Conservation (phyloP, 139 green algal species). For the Volvox reticuliferus region DNA sequence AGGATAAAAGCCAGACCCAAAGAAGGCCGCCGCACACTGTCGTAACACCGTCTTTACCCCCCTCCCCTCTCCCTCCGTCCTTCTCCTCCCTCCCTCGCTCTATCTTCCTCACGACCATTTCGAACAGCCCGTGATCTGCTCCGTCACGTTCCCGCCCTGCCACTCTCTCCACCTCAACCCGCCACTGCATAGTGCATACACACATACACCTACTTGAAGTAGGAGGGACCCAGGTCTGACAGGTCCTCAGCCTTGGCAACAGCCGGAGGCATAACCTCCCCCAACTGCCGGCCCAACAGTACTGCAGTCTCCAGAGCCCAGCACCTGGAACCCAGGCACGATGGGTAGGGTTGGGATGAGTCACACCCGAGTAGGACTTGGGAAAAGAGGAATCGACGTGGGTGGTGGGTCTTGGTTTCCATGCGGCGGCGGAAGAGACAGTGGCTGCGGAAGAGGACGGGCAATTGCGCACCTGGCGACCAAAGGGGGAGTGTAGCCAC, state of each 20-base stretch:
- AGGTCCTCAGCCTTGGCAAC: conserved; percentile 32
- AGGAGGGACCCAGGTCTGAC: conserved; percentile 33
- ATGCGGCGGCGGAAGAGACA: too few relatives aligned
- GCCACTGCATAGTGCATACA: too few relatives aligned
- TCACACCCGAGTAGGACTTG: too few relatives aligned
- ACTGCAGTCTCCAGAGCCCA: conserved; percentile 46
- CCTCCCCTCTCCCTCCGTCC: too few relatives aligned
- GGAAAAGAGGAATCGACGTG: too few relatives aligned
- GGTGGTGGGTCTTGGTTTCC: too few relatives aligned
- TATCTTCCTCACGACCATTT: neutral
- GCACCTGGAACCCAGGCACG: neutral
- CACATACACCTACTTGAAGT: conserved; percentile 29
- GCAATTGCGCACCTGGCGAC: neutral
- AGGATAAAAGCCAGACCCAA: too few relatives aligned
- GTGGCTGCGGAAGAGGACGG: too few relatives aligned
- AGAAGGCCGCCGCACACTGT: too few relatives aligned
- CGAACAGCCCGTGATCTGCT: neutral
- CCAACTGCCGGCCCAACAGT: conserved; percentile 31
- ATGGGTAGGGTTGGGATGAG: too few relatives aligned
- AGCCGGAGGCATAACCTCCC: conserved; percentile 23
- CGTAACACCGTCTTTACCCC: too few relatives aligned
- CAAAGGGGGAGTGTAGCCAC: conserved; percentile 43
- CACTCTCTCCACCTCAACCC: neutral
- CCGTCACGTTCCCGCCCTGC: too few relatives aligned
- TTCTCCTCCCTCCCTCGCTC: neutral